These are phyloP conservation scores for Rossbeevera mucosa DNA, from an alignment of 768 basidiomycete species.

Conservation along the genomic window DNA sequence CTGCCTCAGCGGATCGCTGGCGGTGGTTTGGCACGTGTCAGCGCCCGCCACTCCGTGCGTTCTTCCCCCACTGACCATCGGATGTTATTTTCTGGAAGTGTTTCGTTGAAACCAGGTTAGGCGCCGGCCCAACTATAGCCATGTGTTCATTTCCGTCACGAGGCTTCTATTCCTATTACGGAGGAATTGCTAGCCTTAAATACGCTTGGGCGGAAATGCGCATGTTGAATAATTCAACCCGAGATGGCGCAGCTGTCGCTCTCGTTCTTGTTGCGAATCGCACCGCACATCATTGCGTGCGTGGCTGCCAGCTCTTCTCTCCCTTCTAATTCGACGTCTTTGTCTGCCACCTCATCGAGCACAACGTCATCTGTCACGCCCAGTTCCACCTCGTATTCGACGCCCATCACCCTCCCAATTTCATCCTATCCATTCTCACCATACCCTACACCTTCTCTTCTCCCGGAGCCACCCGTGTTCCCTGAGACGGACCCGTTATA, in stretches of 20 bases:
- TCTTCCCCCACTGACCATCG: conserved; percentile 1
- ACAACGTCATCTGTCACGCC: conserved; percentile 1
- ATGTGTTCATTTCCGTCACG: background rate
- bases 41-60: background rate
- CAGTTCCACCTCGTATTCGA: background rate
- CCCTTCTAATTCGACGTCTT: background rate
- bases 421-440: conserved; percentile 47
- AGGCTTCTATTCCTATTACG: background rate
- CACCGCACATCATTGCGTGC: conserved; percentile 3
- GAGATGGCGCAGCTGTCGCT: conserved; percentile 16
- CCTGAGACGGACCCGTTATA: conserved; percentile 49
- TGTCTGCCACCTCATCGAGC: background rate
- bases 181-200: conserved; percentile 1
- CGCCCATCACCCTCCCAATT: conserved; percentile 33
- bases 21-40: background rate
- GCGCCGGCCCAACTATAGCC: background rate
- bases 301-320: background rate
- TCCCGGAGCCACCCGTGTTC: conserved; percentile 49
- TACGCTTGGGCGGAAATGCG: background rate
- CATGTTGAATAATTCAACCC: background rate
- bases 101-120: no score
- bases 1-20: no score
- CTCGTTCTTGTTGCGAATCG: conserved; percentile 14
- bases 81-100: background rate
- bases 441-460: conserved; percentile 57